phyloP scores from a whole-genome alignment of 2,329 filamentous ascomycete species.

The Exophiala viscosa region DNA sequence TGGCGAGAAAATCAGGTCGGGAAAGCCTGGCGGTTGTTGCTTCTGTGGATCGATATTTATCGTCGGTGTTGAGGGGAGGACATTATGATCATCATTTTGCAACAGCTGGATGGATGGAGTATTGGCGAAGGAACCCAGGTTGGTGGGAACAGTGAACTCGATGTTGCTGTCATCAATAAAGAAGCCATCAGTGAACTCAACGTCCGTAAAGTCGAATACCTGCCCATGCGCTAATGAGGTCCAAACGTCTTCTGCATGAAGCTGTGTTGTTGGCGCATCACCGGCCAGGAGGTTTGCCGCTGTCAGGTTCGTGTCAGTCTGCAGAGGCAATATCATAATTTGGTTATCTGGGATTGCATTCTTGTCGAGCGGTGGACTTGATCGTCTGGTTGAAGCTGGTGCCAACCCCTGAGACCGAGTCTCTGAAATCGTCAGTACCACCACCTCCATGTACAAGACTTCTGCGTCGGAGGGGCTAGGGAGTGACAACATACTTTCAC shows the following conservation, averaged over 20 bases:
- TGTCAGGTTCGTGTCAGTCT: not conserved
- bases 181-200: slow-evolving; percentile 2
- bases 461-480: not conserved
- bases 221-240: slow-evolving; percentile 2
- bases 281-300: not conserved
- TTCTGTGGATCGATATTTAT: not conserved
- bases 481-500: not conserved
- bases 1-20: not conserved
- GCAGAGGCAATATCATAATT: not conserved
- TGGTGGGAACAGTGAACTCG: not conserved
- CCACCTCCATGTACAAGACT: not conserved
- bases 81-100: not conserved
- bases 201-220: slow-evolving; percentile 5
- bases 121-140: slow-evolving; percentile 2
- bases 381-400: not conserved
- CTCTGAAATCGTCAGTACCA: not conserved
- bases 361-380: not conserved
- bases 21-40: not conserved
- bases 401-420: not conserved
- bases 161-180: slow-evolving; percentile 3
- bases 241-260: not conserved
- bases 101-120: not conserved
- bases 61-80: not conserved
- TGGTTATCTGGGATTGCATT: not conserved
- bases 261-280: not conserved